These are phyloP conservation scores for Brettanomyces naardenensis DNA, from an alignment of 805 yeast species.

Conservation along the genomic window DNA sequence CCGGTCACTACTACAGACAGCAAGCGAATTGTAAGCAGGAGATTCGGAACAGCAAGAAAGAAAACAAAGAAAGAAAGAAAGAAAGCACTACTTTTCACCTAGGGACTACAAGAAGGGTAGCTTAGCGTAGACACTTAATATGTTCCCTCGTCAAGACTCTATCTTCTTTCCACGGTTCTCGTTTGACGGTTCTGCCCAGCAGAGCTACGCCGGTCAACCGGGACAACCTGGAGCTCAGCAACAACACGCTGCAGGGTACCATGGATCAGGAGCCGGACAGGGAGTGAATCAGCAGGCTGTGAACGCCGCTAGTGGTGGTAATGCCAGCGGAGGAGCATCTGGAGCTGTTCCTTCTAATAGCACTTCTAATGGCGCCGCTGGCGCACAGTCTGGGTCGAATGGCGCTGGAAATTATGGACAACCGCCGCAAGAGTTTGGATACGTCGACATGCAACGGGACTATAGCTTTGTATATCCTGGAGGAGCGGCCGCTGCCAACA, in stretches of 20 bases:
- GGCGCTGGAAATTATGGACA: background rate
- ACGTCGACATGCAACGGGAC: constrained; percentile 3
- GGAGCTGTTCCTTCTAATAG: background rate
- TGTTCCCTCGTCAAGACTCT: constrained; percentile 23
- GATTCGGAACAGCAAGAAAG: background rate
- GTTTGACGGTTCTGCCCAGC: constrained; percentile 13
- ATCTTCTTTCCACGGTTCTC: constrained; percentile 23
- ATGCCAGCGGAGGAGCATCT: background rate
- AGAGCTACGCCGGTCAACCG: background rate
- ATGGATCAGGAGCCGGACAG: background rate
- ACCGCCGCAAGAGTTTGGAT: constrained; percentile 2
- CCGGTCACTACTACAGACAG: no score
- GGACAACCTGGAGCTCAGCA: background rate
- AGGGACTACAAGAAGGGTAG: no score
- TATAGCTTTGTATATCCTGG: background rate
- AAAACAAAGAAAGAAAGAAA: background rate
- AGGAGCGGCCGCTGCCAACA: background rate
- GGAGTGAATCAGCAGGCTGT: background rate
- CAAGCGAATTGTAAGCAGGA: background rate
- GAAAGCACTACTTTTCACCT: no score
- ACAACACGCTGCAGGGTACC: background rate
- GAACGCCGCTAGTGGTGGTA: background rate
- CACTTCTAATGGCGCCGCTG: background rate
- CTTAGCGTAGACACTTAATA: no score
- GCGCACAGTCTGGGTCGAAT: background rate